These are phyloP conservation scores for Marasmius tenuissimus DNA, from an alignment of 1,284 basidiomycete species.

Conservation along the genomic window DNA sequence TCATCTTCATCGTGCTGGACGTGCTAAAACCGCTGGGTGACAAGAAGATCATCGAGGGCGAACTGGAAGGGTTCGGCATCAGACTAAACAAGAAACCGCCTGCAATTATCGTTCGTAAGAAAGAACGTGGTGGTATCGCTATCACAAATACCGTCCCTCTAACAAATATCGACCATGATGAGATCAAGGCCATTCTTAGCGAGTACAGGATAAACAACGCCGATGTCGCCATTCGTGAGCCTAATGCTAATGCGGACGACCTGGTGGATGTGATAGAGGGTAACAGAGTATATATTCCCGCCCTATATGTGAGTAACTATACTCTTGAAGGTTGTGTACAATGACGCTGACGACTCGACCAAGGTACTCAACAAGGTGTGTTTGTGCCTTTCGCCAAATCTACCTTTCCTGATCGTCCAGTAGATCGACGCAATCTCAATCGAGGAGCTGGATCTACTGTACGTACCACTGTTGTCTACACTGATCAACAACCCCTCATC, in stretches of 20 bases:
- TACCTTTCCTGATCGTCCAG: conserved; percentile 22
- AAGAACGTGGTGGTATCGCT: conserved; percentile 93
- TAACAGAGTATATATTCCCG: conserved; percentile 95
- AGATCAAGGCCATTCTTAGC: conserved; percentile 93
- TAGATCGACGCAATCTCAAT: conserved; percentile 99
- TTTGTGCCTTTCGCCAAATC: not conserved
- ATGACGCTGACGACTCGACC: conserved; percentile 5
- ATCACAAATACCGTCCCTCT: conserved; percentile 96
- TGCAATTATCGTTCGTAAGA: conserved; percentile 84
- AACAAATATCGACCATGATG: conserved; percentile 95
- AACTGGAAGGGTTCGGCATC: conserved; percentile 97
- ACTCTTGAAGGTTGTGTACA: not conserved
- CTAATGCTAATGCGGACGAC: conserved; percentile 94
- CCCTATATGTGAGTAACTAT: conserved; percentile 68
- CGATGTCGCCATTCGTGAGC: conserved; percentile 94
- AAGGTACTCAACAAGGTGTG: conserved; percentile 78
- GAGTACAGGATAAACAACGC: conserved; percentile 91
- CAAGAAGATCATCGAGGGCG: conserved; percentile 88
- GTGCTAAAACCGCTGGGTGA: conserved; percentile 97
- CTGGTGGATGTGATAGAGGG: conserved; percentile 97
- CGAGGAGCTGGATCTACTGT: conserved; percentile 96
- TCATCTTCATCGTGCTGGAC: conserved; percentile 98
- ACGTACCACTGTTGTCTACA: conserved; percentile 25
- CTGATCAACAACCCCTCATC: not conserved
- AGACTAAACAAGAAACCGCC: conserved; percentile 96